Evolutionary conservation across 129 eudicot species (phyloP).

Genomic region (Deinandra increscens): DNA sequence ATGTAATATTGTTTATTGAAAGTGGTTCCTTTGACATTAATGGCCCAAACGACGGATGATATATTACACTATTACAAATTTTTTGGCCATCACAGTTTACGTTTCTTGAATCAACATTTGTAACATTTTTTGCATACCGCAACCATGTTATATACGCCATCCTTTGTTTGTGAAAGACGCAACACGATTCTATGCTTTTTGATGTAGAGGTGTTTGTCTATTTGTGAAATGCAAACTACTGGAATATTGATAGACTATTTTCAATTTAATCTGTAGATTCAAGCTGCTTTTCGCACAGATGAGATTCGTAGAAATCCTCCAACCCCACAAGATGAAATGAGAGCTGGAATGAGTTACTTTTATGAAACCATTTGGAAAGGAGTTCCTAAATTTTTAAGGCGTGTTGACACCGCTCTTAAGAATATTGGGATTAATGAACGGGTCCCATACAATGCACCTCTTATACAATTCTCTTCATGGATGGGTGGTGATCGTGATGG

Average conservation of each 20-base stretch:
- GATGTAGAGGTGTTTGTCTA: neutral
- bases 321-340: constrained; percentile 97
- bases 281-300: constrained; percentile 98
- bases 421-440: constrained; percentile 94
- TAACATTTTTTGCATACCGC: neutral
- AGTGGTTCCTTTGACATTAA: constrained; percentile 4
- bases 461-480: constrained; percentile 99
- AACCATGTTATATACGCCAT: neutral
- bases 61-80: neutral
- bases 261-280: constrained; percentile 52
- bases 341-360: constrained; percentile 99
- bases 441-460: constrained; percentile 97
- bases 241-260: neutral
- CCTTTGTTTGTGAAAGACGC: neutral
- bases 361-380: constrained; percentile 98
- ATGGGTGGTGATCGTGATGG: constrained; percentile 99
- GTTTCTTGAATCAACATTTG: neutral
- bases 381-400: constrained; percentile 85
- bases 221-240: constrained; percentile 10
- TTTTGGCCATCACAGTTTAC: neutral
- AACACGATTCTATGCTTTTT: constrained; percentile 5
- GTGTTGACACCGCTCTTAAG: constrained; percentile 96
- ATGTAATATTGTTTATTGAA: neutral
- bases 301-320: constrained; percentile 89
- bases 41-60: neutral